Base-by-base conservation (phyloP, 2,329 filamentous ascomycete species). In the Thermothelomyces thermophilus region DNA sequence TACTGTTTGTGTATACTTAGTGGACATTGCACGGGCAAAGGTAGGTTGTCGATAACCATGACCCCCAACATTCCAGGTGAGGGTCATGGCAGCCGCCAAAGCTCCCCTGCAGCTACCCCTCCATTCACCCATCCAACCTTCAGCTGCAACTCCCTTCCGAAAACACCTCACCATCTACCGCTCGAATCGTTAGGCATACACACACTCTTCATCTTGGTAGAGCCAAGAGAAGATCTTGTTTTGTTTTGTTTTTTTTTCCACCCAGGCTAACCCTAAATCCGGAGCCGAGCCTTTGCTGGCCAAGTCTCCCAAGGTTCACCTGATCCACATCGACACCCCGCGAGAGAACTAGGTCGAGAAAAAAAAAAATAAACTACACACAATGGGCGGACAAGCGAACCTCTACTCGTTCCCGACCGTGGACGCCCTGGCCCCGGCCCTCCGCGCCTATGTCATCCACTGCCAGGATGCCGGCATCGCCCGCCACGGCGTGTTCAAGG, bases 401-500 rank as follows among this genome's bases (percentile, higher is more conserved):
- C 85, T 98, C 62, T 95, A 87, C 76, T 82, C 86, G 59, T 97
- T 94, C 70, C 73, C 82, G 59, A 76, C 76, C 68, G 72, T 77
- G 63, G 77, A 82, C 58, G 74, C 80, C 53, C 83, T 98, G 59
- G 87, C 90, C 17, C 73, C 78, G 31, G 83, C 84, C 57, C 80
- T 98, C 60, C 86, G 90, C 64, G 73, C 80, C 60, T 96, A 94
- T 70, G 75, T 97, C 62, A 77, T 96, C 61, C 79, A 86, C 62
- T 83, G 79, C 62, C 91, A 98, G 70, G 84, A 84, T 63, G 79
- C 83, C 53, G 89, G 90, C 52, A 71, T 97, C 56, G 73, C 76
- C 58, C 87, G 90, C 55, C 93, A 97, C 69, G 77, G 79, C 56
- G 77, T 77, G 65, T 97, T 98, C 79, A 91, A 94, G 69, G 76